phyloP scores from a whole-genome alignment of 176 grass and related monocot species.

The Oryza australiensis region DNA sequence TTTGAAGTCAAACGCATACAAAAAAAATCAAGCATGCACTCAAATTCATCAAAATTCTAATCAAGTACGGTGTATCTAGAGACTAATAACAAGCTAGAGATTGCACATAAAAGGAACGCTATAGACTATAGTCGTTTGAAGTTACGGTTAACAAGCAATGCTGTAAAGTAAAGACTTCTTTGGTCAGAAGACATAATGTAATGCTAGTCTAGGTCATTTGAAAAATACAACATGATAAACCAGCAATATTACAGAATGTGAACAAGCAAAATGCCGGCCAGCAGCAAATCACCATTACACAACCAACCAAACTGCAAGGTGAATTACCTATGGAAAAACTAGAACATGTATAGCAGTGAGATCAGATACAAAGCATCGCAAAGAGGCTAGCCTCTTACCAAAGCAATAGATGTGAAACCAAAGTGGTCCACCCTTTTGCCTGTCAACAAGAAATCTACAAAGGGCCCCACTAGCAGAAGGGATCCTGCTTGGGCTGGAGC shows the following conservation, averaged over 20 bases:
- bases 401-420: slow-evolving; percentile 50
- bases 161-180: neutral
- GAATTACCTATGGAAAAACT: slow-evolving; percentile 16
- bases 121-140: neutral
- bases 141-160: neutral
- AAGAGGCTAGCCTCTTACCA: slow-evolving; percentile 49
- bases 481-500: slow-evolving; percentile 79
- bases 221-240: neutral
- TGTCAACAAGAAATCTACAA: slow-evolving; percentile 73
- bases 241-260: neutral
- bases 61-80: neutral
- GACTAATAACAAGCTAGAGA: neutral
- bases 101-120: neutral
- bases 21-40: neutral
- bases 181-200: neutral
- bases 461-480: slow-evolving; percentile 72
- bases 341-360: neutral
- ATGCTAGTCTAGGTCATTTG: neutral
- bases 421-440: slow-evolving; percentile 78
- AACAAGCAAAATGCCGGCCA: neutral
- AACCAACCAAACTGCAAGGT: slow-evolving; percentile 5
- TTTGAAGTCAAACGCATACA: neutral
- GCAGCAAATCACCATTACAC: neutral
- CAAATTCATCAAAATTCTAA: slow-evolving; percentile 2
- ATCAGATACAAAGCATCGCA: neutral